Conservation (phyloP, 2,329 filamentous ascomycete genomes). For the Plenodomus biglobosus region DNA sequence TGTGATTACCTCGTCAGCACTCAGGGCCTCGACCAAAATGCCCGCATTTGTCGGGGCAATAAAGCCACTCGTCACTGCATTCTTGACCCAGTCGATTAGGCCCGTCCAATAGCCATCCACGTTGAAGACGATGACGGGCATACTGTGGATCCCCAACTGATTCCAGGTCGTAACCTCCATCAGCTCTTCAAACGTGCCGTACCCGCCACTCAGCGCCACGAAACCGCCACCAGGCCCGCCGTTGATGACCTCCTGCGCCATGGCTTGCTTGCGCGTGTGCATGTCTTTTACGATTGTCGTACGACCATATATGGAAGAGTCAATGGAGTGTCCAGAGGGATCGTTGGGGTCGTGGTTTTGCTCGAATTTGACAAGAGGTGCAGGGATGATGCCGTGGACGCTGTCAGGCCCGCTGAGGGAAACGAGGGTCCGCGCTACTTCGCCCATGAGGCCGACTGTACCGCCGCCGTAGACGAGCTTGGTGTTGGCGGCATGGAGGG, state of each 20-base stretch:
- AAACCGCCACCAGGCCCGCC: constrained; percentile 85
- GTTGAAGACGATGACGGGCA: constrained; percentile 74
- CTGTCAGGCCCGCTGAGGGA: constrained; percentile 74
- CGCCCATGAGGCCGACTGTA: constrained; percentile 93
- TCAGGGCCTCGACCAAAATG: constrained; percentile 77
- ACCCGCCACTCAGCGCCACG: constrained; percentile 84
- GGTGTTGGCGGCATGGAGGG: constrained; percentile 76
- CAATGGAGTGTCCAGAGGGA: constrained; percentile 52
- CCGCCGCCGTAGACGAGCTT: constrained; percentile 92
- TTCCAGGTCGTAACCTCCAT: constrained; percentile 94
- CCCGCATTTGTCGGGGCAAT: constrained; percentile 68
- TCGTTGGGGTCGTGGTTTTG: constrained; percentile 57
- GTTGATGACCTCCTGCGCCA: constrained; percentile 83
- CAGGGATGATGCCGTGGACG: constrained; percentile 93
- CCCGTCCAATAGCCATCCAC: constrained; percentile 92
- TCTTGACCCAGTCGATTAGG: constrained; percentile 77
- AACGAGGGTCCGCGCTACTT: constrained; percentile 83
- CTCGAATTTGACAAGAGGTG: constrained; percentile 79
- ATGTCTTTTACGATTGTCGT: constrained; percentile 93
- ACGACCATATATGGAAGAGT: constrained; percentile 69
- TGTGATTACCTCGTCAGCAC: constrained; percentile 70
- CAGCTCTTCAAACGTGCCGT: constrained; percentile 94
- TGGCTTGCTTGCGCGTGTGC: constrained; percentile 93
- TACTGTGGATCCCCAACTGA: constrained; percentile 88
- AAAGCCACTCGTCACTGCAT: constrained; percentile 75